Percentiles rank a stretch among this genome's conserved stretches.
Evolutionary conservation across 2,329 filamentous ascomycete species (phyloP).

Genomic region (Paracoccidioides brasiliensis): DNA sequence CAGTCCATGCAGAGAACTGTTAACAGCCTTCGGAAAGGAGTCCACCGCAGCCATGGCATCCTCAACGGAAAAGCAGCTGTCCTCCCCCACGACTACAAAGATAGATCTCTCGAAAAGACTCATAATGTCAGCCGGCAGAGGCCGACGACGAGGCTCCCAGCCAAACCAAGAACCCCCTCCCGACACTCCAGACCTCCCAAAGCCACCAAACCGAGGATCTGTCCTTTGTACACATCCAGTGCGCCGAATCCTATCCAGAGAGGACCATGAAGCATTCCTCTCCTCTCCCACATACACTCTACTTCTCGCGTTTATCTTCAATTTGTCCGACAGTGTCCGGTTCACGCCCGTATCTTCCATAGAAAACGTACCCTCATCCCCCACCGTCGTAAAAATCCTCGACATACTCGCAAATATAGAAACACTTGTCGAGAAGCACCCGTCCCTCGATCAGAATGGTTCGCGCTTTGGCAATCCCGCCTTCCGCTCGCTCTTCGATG

Average conservation of each 20-base stretch:
- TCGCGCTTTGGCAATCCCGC: conserved; percentile 91
- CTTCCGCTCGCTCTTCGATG: conserved; percentile 66
- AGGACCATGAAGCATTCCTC: conserved; percentile 72
- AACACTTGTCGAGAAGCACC: conserved; percentile 52
- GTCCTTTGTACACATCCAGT: conserved; percentile 54
- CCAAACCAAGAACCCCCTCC: conserved; percentile 47
- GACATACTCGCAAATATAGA: conserved; percentile 58
- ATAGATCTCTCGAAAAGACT: conserved; percentile 31
- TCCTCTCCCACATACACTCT: conserved; percentile 62
- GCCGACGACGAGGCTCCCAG: conserved; percentile 18
- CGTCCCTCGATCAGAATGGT: conserved; percentile 72
- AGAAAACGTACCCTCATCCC: conserved; percentile 40
- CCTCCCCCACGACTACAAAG: conserved; percentile 7
- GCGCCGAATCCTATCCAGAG: conserved; percentile 65
- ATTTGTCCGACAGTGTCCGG: conserved; percentile 66
- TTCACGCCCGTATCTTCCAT: conserved; percentile 53
- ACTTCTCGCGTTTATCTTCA: conserved; percentile 73
- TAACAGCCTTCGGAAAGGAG: background rate
- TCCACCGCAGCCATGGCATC: conserved; percentile 8
- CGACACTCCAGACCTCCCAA: conserved; percentile 58
- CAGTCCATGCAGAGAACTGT: background rate
- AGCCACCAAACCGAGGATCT: conserved; percentile 48
- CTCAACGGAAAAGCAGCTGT: conserved; percentile 10
- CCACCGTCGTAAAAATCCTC: conserved; percentile 51
- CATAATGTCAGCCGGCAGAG: conserved; percentile 20